Conservation (phyloP, 202 grass and related monocot species). For the Setaria viridis region DNA sequence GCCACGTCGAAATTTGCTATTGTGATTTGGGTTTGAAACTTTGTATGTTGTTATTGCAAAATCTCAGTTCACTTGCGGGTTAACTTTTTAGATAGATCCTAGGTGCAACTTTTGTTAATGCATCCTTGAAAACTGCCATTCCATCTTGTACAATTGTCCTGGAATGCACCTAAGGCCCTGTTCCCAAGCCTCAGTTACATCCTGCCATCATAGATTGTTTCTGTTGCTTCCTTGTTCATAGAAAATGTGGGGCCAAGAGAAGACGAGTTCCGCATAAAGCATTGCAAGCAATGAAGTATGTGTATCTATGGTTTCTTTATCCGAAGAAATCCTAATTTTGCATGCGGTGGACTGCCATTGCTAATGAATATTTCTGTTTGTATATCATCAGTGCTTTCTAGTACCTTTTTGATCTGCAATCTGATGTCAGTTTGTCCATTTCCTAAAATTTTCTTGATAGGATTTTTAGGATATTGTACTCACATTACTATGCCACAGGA, state of each 20-base stretch:
- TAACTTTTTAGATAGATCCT: neutral
- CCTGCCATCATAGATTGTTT: constrained; percentile 1
- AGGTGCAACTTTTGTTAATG: neutral
- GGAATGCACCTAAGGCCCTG: constrained; percentile 10
- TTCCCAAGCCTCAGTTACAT: neutral
- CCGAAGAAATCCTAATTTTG: neutral
- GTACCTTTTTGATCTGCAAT: constrained; percentile 16
- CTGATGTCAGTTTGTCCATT: neutral
- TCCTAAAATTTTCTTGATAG: neutral
- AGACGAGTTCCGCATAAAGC: neutral
- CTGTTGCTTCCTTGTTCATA: neutral
- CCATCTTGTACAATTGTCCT: neutral
- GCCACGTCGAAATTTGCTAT: neutral
- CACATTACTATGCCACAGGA: constrained; percentile 34
- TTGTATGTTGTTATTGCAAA: neutral
- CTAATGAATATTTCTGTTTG: neutral
- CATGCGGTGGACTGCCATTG: neutral
- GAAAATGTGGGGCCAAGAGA: neutral
- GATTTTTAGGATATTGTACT: constrained; percentile 6
- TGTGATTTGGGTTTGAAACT: neutral
- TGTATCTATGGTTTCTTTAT: constrained; percentile 8
- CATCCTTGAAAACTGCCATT: constrained; percentile 7
- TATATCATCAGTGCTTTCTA: constrained; percentile 18
- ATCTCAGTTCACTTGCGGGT: neutral
- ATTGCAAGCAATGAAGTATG: neutral